Percentiles rank a stretch among this genome's conserved stretches.
Conservation (phyloP, 176 grass and related monocot species). For the Eragrostis nindensis region DNA sequence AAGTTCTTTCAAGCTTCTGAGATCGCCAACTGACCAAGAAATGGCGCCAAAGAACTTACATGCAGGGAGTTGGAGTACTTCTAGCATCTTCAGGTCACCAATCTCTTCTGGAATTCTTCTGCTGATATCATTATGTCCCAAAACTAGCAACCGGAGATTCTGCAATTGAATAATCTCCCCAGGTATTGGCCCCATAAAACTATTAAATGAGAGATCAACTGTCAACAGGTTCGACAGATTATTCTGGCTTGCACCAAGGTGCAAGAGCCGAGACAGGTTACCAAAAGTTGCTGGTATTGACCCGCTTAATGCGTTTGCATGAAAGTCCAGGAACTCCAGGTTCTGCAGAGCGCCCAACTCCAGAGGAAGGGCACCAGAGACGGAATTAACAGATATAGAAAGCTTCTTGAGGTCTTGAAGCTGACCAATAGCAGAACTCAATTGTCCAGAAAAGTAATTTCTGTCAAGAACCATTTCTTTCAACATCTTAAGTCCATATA, state of each 20-base stretch:
- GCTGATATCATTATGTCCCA: conserved; percentile 67
- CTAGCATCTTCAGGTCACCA: conserved; percentile 65
- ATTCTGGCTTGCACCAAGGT: conserved; percentile 77
- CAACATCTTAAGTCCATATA: conserved; percentile 60
- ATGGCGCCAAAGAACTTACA: conserved; percentile 75
- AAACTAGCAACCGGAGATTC: conserved; percentile 57
- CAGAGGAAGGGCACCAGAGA: conserved; percentile 65
- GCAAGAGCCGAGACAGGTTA: conserved; percentile 69
- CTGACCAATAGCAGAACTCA: conserved; percentile 61
- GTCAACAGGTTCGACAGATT: conserved; percentile 61
- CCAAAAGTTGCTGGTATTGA: conserved; percentile 57
- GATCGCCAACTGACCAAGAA: conserved; percentile 61
- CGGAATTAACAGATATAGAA: conserved; percentile 59
- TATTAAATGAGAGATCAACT: conserved; percentile 84
- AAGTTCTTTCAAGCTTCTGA: conserved; percentile 71
- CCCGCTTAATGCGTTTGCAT: conserved; percentile 66
- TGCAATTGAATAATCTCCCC: conserved; percentile 63
- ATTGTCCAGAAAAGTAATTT: conserved; percentile 63
- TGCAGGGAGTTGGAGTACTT: conserved; percentile 59
- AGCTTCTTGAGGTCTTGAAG: conserved; percentile 64
- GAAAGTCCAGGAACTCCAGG: conserved; percentile 70
- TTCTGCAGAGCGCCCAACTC: conserved; percentile 71
- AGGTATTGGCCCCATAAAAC: conserved; percentile 69
- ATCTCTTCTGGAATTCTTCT: conserved; percentile 76
- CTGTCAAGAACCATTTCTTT: conserved; percentile 64